These are phyloP conservation scores for Solanum virginianum DNA, from an alignment of 257 asterid genomes.

Conservation along the genomic window DNA sequence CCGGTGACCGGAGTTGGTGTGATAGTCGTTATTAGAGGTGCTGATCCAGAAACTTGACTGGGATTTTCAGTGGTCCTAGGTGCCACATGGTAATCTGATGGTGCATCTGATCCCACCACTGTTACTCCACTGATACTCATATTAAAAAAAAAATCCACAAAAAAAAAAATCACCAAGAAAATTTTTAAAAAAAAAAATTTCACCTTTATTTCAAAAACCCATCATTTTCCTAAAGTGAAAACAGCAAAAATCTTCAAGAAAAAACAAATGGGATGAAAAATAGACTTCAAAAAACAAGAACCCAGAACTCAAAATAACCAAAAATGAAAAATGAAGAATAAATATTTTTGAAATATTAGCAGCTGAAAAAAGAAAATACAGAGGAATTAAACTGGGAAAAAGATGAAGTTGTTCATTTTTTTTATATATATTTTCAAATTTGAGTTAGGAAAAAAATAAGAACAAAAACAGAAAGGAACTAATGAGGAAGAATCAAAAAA, in stretches of 20 bases:
- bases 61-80: constrained; percentile 50
- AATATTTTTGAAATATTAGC: background rate
- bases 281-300: background rate
- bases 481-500: background rate
- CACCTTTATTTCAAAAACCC: constrained; percentile 23
- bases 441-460: background rate
- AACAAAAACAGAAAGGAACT: background rate
- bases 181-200: background rate
- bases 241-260: background rate
- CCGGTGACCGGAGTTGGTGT: constrained; percentile 18
- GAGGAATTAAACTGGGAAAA: constrained; percentile 12
- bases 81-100: constrained; percentile 75
- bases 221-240: constrained; percentile 8
- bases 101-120: constrained; percentile 93
- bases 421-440: background rate
- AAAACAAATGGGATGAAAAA: background rate
- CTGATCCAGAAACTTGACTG: constrained; percentile 5
- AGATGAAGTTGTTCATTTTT: constrained; percentile 1
- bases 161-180: background rate
- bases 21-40: constrained; percentile 12
- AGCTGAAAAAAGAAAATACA: constrained; percentile 1
- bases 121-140: constrained; percentile 58
- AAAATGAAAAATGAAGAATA: background rate
- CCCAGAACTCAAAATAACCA: background rate
- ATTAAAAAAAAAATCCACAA: background rate